Evolutionary conservation across 2,329 filamentous ascomycete species (phyloP).

Genomic region (Penicillium freii): DNA sequence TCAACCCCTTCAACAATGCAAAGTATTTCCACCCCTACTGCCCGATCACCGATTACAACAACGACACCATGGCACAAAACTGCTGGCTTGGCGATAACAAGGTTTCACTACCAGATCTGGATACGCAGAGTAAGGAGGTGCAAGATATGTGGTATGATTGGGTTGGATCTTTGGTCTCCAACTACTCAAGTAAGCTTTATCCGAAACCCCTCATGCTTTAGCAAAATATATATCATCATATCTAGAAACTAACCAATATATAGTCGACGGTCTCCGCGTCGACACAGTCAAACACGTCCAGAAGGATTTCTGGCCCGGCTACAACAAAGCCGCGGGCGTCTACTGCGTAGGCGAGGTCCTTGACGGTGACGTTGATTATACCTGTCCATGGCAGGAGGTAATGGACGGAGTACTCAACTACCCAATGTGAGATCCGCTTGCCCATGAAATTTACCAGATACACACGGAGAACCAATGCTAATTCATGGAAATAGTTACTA

Average conservation of each 20-base stretch:
- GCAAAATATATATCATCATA: background rate
- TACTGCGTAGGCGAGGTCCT: conserved; percentile 52
- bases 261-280: conserved; percentile 53
- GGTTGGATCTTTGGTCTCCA: conserved; percentile 42
- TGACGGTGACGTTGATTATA: conserved; percentile 41
- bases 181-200: conserved; percentile 52
- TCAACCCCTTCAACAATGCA: conserved; percentile 55
- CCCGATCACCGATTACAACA: conserved; percentile 50
- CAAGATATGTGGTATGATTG: conserved; percentile 56
- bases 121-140: conserved; percentile 54
- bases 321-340: conserved; percentile 44
- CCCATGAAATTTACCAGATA: background rate
- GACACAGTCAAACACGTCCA: conserved; percentile 53
- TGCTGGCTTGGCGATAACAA: conserved; percentile 58
- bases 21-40: conserved; percentile 63
- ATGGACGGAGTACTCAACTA: conserved; percentile 52
- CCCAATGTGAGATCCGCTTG: conserved; percentile 31
- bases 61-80: conserved; percentile 45
- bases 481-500: conserved; percentile 15
- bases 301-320: conserved; percentile 45
- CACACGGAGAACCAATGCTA: background rate
- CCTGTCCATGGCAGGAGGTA: conserved; percentile 47
- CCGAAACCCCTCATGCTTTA: too few relatives aligned
- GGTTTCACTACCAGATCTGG: conserved; percentile 61
- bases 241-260: background rate